phyloP scores from a whole-genome alignment of 1,139 yeast genomes.

The Lodderomyces metapsilosis region DNA sequence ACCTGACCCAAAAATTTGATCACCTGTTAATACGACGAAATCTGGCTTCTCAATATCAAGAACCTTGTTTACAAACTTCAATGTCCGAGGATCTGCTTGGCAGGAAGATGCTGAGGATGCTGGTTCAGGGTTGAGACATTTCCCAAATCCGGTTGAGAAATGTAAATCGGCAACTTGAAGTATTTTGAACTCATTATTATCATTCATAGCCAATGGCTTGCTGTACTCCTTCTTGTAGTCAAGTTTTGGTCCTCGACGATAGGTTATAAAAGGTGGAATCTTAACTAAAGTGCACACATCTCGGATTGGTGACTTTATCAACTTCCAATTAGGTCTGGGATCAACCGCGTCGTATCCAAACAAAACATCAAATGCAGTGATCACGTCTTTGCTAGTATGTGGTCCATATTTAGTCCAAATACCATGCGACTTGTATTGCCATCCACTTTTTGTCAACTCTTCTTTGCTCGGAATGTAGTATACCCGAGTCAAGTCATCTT shows the following conservation, averaged over 20 bases:
- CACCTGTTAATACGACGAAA: constrained; percentile 82
- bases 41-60: constrained; percentile 77
- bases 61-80: constrained; percentile 57
- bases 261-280: constrained; percentile 28
- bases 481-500: constrained; percentile 23
- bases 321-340: constrained; percentile 72
- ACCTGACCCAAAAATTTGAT: constrained; percentile 70
- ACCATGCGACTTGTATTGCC: constrained; percentile 35
- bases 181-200: constrained; percentile 61
- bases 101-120: constrained; percentile 45
- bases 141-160: constrained; percentile 73
- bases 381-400: constrained; percentile 37
- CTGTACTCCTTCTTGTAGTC: constrained; percentile 22
- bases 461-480: constrained; percentile 31
- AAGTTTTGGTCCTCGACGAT: constrained; percentile 23
- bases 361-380: constrained; percentile 55
- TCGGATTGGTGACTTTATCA: constrained; percentile 29
- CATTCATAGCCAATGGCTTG: constrained; percentile 23
- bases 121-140: constrained; percentile 71
- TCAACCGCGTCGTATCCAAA: constrained; percentile 75
- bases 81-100: constrained; percentile 71
- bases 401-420: constrained; percentile 32
- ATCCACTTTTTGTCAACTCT: constrained; percentile 31
- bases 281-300: constrained; percentile 21
- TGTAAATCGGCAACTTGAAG: constrained; percentile 87